These are phyloP conservation scores for Colletotrichum agaves DNA, from an alignment of 2,329 filamentous ascomycete genomes.

Conservation along the genomic window DNA sequence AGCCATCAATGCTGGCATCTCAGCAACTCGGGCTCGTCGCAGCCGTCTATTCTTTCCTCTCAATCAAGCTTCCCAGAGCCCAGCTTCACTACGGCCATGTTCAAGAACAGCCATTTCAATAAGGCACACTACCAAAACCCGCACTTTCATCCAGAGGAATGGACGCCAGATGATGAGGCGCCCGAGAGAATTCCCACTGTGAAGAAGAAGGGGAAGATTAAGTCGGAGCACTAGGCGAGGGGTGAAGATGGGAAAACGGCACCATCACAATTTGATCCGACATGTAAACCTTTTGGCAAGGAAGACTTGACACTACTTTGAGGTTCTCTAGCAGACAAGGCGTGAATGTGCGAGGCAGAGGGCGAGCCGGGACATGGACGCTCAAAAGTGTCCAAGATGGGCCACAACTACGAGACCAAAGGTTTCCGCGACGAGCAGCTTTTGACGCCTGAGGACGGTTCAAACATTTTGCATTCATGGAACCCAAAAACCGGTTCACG, in stretches of 20 bases:
- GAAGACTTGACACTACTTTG: too few species aligned
- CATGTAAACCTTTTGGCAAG: background rate
- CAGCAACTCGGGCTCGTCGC: conserved; percentile 47
- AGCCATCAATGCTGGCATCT: conserved; percentile 64
- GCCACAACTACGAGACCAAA: background rate
- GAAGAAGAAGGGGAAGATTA: conserved; percentile 33
- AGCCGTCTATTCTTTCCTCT: conserved; percentile 40
- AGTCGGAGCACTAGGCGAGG: conserved; percentile 19
- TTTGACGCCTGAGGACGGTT: background rate
- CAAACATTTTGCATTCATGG: conserved; percentile 11
- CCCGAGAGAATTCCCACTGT: conserved; percentile 21
- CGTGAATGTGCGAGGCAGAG: too few species aligned
- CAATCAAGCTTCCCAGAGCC: conserved; percentile 52
- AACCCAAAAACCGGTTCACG: conserved; percentile 8
- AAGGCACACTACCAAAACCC: conserved; percentile 75
- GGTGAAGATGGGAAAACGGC: conserved; percentile 16
- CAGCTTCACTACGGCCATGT: conserved; percentile 66
- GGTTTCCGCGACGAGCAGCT: background rate
- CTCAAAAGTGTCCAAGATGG: too few species aligned
- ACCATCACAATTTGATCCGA: conserved; percentile 6
- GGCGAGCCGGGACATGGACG: too few species aligned
- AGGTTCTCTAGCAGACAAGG: too few species aligned
- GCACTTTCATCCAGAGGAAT: conserved; percentile 58
- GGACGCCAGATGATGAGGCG: conserved; percentile 53
- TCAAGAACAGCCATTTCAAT: conserved; percentile 75